Percentiles rank a stretch among this genome's conserved stretches.
phyloP scores from a whole-genome alignment of 495 filamentous ascomycete genomes.

The Penicillium coprophilum region DNA sequence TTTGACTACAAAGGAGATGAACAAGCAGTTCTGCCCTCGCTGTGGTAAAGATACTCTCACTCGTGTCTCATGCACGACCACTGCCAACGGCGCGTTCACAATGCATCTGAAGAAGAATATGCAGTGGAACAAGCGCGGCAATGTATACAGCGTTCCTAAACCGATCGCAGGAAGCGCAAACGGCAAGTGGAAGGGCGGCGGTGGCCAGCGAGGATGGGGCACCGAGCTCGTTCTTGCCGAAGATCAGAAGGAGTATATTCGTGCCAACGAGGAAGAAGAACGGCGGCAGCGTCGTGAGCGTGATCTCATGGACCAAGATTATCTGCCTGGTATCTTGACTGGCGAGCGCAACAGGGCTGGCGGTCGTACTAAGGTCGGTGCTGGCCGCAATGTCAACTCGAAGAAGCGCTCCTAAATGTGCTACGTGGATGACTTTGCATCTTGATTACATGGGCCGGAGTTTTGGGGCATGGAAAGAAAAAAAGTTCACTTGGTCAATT shows the following conservation, averaged over 20 bases:
- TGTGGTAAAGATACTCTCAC: slow-evolving; percentile 88
- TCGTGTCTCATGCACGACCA: slow-evolving; percentile 81
- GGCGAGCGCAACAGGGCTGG: slow-evolving; percentile 65
- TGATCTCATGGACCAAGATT: slow-evolving; percentile 94
- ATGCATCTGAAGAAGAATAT: slow-evolving; percentile 93
- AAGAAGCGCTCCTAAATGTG: slow-evolving; percentile 56
- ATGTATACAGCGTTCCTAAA: slow-evolving; percentile 88
- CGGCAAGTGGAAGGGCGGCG: slow-evolving; percentile 70
- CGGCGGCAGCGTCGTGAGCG: slow-evolving; percentile 61
- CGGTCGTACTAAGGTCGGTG: slow-evolving; percentile 75
- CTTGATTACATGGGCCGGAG: slow-evolving; percentile 35
- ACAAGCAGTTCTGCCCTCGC: slow-evolving; percentile 87
- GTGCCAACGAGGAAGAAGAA: slow-evolving; percentile 59
- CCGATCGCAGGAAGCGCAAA: slow-evolving; percentile 75
- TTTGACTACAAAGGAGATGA: slow-evolving; percentile 76
- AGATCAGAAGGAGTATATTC: slow-evolving; percentile 91
- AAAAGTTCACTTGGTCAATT: slow-evolving; percentile 20
- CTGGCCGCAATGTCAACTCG: slow-evolving; percentile 83
- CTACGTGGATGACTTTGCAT: slow-evolving; percentile 21
- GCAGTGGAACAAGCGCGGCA: slow-evolving; percentile 92
- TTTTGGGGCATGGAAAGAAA: slow-evolving; percentile 36
- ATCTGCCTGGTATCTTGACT: slow-evolving; percentile 80
- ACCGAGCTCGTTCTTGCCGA: slow-evolving; percentile 79
- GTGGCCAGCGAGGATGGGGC: slow-evolving; percentile 87
- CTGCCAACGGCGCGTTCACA: slow-evolving; percentile 74